Base-by-base conservation (phyloP, 2,329 filamentous ascomycete genomes). In the Xylariaceae sp. region DNA sequence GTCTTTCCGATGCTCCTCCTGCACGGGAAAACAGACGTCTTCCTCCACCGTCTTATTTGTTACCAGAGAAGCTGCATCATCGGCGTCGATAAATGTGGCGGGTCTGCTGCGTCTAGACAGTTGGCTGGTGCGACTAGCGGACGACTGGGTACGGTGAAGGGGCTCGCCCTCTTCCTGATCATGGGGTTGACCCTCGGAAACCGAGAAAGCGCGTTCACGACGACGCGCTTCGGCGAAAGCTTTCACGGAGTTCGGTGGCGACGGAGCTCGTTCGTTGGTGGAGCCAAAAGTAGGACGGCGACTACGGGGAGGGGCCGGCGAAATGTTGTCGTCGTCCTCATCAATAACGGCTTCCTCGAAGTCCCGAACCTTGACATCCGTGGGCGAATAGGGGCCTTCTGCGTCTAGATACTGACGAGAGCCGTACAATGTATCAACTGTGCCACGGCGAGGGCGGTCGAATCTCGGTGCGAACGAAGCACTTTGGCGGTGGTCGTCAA, bases 241-340 rank as follows among this genome's bases (percentile, higher is more conserved):
- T 70, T 97, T 95, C 48, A 99, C 91, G 0, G 94, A 99, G 71
- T 96, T 99, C 7, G 94, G 94, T 10, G 92, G 92, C 5, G 94
- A 97, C 2, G 83, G 76, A 1, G 89, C 90, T 51, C 89, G 81
- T 45, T 81, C 79, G 21, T 74, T 70, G 43, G 76, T 70, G 1
- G 81, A 81, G 30, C 78, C 79, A 50, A 86, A 74, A 47, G 80
- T 80, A 53, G 79, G 76, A 53, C 81, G 79, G 15, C 82, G 80
- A 54, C 72, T 74, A 36, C 74, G 77, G 6, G 72, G 70, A 30
- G 67, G 61, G 16, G 67, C 68, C 6, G 74, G 73, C n/a, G 78
- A 77, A 6, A 69, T 60, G 19, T 74, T 73, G 13, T 73, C 74
- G 61, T 72, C 78, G 40, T 88, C 86, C 49, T 96, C 92, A 61